Evolutionary conservation across 2,329 filamentous ascomycete species (phyloP).

Genomic region (Fusarium sp.): DNA sequence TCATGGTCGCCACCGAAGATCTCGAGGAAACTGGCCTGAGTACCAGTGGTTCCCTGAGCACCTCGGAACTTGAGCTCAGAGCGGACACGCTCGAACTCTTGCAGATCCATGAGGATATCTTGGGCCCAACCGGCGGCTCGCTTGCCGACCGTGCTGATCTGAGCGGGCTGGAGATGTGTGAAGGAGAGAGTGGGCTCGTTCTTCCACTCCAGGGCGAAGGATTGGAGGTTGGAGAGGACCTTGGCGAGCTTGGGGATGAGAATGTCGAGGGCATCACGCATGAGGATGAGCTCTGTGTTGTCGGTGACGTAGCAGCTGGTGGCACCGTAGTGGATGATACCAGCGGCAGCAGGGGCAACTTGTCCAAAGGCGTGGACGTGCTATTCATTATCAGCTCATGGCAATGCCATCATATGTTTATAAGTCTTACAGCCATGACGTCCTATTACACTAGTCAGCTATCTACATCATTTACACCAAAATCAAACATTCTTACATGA

Average conservation of each 20-base stretch:
- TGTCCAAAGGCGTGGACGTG: slow-evolving; percentile 26
- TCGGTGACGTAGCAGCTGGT: slow-evolving; percentile 33
- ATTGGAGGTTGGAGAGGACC: slow-evolving; percentile 30
- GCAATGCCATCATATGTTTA: neutral
- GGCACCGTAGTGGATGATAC: slow-evolving; percentile 32
- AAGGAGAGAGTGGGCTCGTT: slow-evolving; percentile 25
- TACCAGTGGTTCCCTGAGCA: slow-evolving; percentile 33
- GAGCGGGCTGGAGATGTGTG: slow-evolving; percentile 25
- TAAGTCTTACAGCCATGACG: slow-evolving; percentile 21
- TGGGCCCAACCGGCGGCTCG: slow-evolving; percentile 31
- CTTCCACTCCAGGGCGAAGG: slow-evolving; percentile 30
- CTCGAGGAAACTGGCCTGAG: slow-evolving; percentile 26
- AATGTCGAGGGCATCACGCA: slow-evolving; percentile 26
- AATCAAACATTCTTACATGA: slow-evolving; percentile 10
- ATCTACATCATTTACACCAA: neutral
- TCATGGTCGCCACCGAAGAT: slow-evolving; percentile 23
- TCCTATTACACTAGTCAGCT: slow-evolving; percentile 17
- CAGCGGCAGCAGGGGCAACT: slow-evolving; percentile 29
- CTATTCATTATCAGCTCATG: neutral
- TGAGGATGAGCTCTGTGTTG: slow-evolving; percentile 34
- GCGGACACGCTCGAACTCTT: slow-evolving; percentile 31
- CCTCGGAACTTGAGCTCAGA: slow-evolving; percentile 7
- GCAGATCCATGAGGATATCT: slow-evolving; percentile 33
- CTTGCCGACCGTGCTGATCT: slow-evolving; percentile 37
- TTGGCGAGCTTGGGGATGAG: slow-evolving; percentile 33